Evolutionary conservation across 2,329 filamentous ascomycete genomes (phyloP), one percentile per base, ranked within the genome.

Genomic region (Corinectria fuckeliana): DNA sequence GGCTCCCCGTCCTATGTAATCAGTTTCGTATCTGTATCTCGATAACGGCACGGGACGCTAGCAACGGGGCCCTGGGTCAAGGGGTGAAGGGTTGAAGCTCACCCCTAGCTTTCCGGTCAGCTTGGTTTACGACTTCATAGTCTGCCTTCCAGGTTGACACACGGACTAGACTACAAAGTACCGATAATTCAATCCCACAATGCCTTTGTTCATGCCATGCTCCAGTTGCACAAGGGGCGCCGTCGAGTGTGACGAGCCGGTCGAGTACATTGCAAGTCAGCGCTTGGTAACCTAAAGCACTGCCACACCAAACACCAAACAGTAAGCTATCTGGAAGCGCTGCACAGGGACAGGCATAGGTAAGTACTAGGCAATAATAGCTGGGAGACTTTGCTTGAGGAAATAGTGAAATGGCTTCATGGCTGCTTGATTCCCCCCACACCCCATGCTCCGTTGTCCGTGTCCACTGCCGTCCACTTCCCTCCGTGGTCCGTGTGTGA

Each of bases 231-330:
- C 30, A 14, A 32, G 30, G 13, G 6, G 13, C 30, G 5, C 30
- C 13, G 13, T 32, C 30, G 13, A 32, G 30, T 32, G 30, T 14
- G 4, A 7, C 16, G 20, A 23, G 11, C 39, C 21, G 34, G 39
- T 50, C 54, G 48, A 57, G 54, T 36, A 44, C 14, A n/a, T 13
- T 30, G 23, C 23, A 28, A 56, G 51, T 50, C 48, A 63, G 56
- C 50, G 54, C 56, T 60, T 53, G 50, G 26, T 56, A 56, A 59
- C 56, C n/a, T n/a, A n/a, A n/a, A n/a, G n/a, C 32, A 18, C 21
- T 16, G 38, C 21, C 38, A 23, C 38, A 23, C 38, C 20, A 20
- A 42, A 23, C 14, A n/a, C n/a, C n/a, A 38, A 38, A 10, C 18
- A 21, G 23, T 23, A 14, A n/a, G n/a, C n/a, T n/a, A n/a, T n/a